These are phyloP conservation scores for Medicago lupulina DNA, from an alignment of 306 rosid species.

Conservation along the genomic window DNA sequence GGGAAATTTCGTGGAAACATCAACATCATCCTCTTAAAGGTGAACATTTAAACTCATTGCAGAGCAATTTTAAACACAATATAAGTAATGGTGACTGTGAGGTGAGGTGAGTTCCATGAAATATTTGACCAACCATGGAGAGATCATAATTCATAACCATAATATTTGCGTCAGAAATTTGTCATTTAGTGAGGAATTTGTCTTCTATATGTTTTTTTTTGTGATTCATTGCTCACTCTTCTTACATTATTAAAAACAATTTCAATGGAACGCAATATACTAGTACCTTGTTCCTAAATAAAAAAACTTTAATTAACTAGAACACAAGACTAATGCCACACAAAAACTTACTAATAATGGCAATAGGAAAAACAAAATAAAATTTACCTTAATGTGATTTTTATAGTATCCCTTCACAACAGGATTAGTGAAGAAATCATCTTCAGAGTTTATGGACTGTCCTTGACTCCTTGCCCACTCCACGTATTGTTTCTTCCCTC, in stretches of 20 bases:
- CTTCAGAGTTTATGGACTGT: constrained; percentile 71
- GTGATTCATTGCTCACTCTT: constrained; percentile 1
- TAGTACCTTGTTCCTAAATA: no score
- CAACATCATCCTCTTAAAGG: neutral
- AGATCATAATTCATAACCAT: neutral
- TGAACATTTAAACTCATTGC: neutral
- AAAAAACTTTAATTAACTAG: no score
- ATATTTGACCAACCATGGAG: neutral
- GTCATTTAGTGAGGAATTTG: neutral
- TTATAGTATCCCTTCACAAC: constrained; percentile 72
- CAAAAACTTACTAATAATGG: no score
- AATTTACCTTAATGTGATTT: constrained; percentile 78
- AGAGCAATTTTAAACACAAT: neutral
- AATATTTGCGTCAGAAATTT: constrained; percentile 12
- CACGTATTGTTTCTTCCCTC: constrained; percentile 92
- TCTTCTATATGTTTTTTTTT: neutral
- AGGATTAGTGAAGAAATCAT: constrained; percentile 82
- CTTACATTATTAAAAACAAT: neutral
- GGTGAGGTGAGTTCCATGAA: no score
- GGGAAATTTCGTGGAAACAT: neutral
- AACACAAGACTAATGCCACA: no score
- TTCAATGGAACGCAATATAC: neutral
- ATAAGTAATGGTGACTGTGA: neutral
- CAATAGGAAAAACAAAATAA: neutral
- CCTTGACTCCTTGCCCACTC: constrained; percentile 91